Percentiles rank a stretch among this genome's conserved stretches.
phyloP scores from a whole-genome alignment of 176 grass and related monocot species.

The Carex scoparia region DNA sequence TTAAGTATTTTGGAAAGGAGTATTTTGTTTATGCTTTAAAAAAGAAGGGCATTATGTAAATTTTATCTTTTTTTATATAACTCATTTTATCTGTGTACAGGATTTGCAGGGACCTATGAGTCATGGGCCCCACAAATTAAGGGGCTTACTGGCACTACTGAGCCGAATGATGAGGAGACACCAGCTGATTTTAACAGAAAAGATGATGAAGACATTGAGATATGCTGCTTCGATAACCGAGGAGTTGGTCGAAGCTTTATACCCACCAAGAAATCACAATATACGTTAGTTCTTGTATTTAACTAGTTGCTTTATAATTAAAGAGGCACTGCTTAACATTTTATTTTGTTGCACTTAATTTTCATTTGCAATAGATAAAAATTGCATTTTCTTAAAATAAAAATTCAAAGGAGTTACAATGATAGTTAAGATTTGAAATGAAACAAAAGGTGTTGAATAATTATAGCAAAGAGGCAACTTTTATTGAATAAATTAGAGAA shows the following conservation, averaged over 20 bases:
- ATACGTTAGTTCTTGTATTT: constrained; percentile 40
- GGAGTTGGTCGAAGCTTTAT: constrained; percentile 61
- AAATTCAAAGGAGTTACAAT: not conserved
- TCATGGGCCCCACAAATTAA: constrained; percentile 77
- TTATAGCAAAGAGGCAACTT: not conserved
- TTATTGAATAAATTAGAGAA: not conserved
- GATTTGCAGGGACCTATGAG: constrained; percentile 60
- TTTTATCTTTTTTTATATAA: not conserved
- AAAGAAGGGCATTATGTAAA: no score
- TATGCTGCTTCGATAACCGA: constrained; percentile 88
- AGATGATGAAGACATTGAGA: constrained; percentile 50
- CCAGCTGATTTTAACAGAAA: constrained; percentile 13
- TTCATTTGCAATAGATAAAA: not conserved
- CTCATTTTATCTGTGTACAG: constrained; percentile 17
- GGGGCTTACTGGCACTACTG: constrained; percentile 41
- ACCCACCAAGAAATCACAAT: constrained; percentile 47
- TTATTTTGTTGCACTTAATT: not conserved
- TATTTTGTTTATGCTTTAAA: no score
- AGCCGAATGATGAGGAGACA: constrained; percentile 47
- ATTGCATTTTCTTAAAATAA: not conserved
- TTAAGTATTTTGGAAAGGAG: no score
- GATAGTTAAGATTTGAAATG: not conserved
- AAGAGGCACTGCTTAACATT: not conserved
- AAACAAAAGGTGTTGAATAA: constrained; percentile 7
- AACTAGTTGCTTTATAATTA: not conserved